Percentiles rank a stretch among this genome's conserved stretches.
Conservation (phyloP, 768 basidiomycete genomes). For the Lactifluus pinguis region DNA sequence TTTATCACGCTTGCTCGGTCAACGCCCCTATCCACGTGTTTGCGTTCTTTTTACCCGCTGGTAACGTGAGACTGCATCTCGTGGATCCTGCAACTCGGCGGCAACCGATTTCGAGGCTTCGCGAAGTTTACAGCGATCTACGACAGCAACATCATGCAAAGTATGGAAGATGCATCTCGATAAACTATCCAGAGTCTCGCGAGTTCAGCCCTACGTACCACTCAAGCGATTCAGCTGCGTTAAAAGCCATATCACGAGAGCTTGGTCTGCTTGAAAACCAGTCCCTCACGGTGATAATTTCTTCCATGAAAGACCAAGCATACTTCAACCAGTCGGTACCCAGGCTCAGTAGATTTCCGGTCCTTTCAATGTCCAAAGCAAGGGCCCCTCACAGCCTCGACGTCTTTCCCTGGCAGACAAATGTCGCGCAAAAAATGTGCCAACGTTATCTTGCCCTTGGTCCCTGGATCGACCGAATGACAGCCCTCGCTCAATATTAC, state of each 20-base stretch:
- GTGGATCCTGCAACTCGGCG: slow-evolving; percentile 87
- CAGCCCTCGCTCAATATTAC: slow-evolving; percentile 80
- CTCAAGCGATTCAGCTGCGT: slow-evolving; percentile 63
- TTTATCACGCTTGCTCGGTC: slow-evolving; percentile 78
- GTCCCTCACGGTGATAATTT: slow-evolving; percentile 70
- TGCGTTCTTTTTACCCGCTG: slow-evolving; percentile 71
- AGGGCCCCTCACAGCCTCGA: slow-evolving; percentile 65
- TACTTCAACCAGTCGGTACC: slow-evolving; percentile 72
- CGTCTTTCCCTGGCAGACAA: slow-evolving; percentile 82
- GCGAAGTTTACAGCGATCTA: slow-evolving; percentile 61
- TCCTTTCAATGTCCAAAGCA: slow-evolving; percentile 80
- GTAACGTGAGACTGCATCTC: slow-evolving; percentile 67
- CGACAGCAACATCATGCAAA: slow-evolving; percentile 39
- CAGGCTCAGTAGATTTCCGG: slow-evolving; percentile 75
- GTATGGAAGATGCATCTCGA: slow-evolving; percentile 35
- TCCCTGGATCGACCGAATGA: slow-evolving; percentile 67
- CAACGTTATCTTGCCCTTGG: slow-evolving; percentile 73
- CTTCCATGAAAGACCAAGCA: slow-evolving; percentile 72
- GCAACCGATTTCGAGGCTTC: slow-evolving; percentile 71
- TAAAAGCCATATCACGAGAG: slow-evolving; percentile 84
- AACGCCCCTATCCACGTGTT: slow-evolving; percentile 77
- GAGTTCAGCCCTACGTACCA: slow-evolving; percentile 71
- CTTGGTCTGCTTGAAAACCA: slow-evolving; percentile 66
- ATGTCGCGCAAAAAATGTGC: slow-evolving; percentile 77
- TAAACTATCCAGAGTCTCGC: slow-evolving; percentile 55